A percentile compares a stretch with the other conserved stretches of the same genome.
These are phyloP conservation scores for Aspergillus vadensis DNA, from an alignment of 2,329 filamentous ascomycete species.

Conservation along the genomic window DNA sequence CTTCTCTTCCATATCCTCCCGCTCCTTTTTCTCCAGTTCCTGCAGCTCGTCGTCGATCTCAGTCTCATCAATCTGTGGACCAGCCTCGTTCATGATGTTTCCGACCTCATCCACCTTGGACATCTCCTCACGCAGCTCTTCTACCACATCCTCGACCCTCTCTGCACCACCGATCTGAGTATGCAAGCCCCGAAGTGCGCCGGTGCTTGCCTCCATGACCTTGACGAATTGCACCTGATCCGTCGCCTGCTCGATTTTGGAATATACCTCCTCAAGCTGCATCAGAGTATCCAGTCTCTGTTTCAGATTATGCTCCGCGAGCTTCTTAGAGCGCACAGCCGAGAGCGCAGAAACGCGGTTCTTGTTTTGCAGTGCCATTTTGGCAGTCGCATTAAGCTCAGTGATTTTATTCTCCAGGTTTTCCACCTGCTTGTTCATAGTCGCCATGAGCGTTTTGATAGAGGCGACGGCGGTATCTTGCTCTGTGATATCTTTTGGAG, in stretches of 20 bases:
- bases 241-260: slow-evolving; percentile 80
- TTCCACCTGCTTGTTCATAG: slow-evolving; percentile 67
- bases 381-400: slow-evolving; percentile 59
- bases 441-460: slow-evolving; percentile 70
- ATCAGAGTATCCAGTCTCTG: slow-evolving; percentile 71
- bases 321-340: slow-evolving; percentile 78
- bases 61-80: slow-evolving; percentile 66
- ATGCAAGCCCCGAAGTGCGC: slow-evolving; percentile 73
- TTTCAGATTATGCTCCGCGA: slow-evolving; percentile 72
- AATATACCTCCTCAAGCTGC: slow-evolving; percentile 80
- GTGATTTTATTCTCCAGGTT: slow-evolving; percentile 60
- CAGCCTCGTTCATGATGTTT: slow-evolving; percentile 70
- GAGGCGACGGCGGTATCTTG: slow-evolving; percentile 82
- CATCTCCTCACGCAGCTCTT: slow-evolving; percentile 77
- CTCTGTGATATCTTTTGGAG: slow-evolving; percentile 61
- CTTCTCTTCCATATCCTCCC: slow-evolving; percentile 50
- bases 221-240: slow-evolving; percentile 82
- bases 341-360: slow-evolving; percentile 75
- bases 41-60: slow-evolving; percentile 89
- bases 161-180: slow-evolving; percentile 74
- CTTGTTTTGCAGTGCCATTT: slow-evolving; percentile 69
- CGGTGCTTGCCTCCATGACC: slow-evolving; percentile 77
- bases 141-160: slow-evolving; percentile 73
- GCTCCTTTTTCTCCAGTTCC: slow-evolving; percentile 66
- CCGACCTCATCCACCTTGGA: slow-evolving; percentile 78